A percentile compares a stretch with the other conserved stretches of the same genome.
These are phyloP conservation scores for Neckera pumila DNA, from an alignment of 225 moss, liverwort and hornwort genomes.

Conservation along the genomic window DNA sequence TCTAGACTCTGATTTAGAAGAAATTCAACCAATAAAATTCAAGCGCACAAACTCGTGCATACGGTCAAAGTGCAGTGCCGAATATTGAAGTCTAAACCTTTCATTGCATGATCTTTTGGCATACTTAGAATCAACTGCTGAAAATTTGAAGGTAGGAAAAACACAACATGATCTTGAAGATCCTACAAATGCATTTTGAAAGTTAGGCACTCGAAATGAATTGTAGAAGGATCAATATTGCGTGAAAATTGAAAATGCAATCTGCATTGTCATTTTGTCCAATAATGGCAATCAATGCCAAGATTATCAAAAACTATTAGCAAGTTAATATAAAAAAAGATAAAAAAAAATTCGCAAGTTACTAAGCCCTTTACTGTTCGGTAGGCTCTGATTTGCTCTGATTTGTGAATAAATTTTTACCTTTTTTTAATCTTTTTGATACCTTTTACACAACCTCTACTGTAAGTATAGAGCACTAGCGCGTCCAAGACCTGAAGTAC, in stretches of 20 bases:
- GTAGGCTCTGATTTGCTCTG: not conserved
- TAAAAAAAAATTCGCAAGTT: not conserved
- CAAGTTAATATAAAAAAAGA: not conserved
- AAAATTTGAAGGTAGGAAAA: not conserved
- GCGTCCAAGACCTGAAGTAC: not conserved
- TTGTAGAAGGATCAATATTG: not conserved
- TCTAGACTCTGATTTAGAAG: not conserved
- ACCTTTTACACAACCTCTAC: not conserved
- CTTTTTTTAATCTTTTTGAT: not conserved
- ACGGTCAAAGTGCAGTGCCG: not conserved
- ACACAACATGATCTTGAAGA: not conserved
- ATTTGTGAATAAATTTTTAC: not conserved
- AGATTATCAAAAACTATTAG: not conserved
- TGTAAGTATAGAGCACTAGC: not conserved
- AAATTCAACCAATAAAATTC: not conserved
- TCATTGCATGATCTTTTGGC: no score
- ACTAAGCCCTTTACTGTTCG: not conserved
- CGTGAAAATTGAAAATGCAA: not conserved
- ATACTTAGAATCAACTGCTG: not conserved
- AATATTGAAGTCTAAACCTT: not conserved
- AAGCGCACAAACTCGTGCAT: not conserved
- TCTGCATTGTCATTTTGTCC: not conserved
- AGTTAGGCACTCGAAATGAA: not conserved
- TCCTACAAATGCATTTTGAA: not conserved
- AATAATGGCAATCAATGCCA: not conserved